Base-by-base conservation (phyloP, 148 eudicot species). In the Suaeda aralocaspica region DNA sequence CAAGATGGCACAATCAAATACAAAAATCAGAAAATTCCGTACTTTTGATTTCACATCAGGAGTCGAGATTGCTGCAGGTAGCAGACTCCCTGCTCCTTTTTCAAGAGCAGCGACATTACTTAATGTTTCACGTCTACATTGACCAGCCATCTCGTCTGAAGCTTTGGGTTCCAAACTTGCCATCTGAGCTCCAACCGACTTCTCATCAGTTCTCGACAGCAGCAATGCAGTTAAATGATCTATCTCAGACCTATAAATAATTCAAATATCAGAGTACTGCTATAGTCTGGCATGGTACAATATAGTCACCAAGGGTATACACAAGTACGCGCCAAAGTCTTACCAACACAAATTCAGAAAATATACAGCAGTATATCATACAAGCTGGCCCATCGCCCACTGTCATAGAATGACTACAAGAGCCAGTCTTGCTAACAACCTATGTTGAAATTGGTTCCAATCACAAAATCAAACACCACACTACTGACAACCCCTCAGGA, bases 221-320 rank as follows among this genome's bases (percentile, higher is more conserved):
- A 87, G 74, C 56, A 92, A 72, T 34, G 72, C 81, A 55, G 90
- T 87, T 73, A 89, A 75, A 76, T 73, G 91, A 57, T 82, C 86
- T 76, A 89, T 83, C 78, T 92, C 87, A 42, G 88, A 84, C 81
- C 97, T 92, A 88, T 39, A 74, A 72, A 57, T 55, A 56, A 56
- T 16, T 22, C 28, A 10, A 10, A 55, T 15, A 24, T 57, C 50
- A 68, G 21, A 31, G 16, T 53, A 60, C 60, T 62, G 29, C 60
- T 31, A 53, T 24, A 69, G 15, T 36, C 64, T 42, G 34, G 31
- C n/a, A 53, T 0, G 52, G 45, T 46, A 26, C 41, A 60, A 67
- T 34, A 36, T 15, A 31, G 34, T 44, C 21, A 63, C 11, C 41
- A 25, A 49, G 1, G 9, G 30, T 3, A 25, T 24, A 49, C 6